Conservation (phyloP, 768 basidiomycete species). For the Cystobasidiopsis lactophilus region DNA sequence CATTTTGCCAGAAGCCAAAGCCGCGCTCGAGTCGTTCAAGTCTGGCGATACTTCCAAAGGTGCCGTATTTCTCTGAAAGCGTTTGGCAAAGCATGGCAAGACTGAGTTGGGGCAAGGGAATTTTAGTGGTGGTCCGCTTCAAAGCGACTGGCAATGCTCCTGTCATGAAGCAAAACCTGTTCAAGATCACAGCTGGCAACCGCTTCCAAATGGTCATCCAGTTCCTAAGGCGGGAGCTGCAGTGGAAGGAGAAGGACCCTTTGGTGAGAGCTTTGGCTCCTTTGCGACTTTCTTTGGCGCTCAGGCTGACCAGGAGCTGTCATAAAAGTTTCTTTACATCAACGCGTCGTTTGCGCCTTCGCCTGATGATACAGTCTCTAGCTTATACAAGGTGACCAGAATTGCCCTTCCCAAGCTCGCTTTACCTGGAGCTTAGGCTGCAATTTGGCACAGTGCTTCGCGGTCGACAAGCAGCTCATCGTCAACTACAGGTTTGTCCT, state of each 20-base stretch:
- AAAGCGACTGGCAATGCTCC: constrained; percentile 94
- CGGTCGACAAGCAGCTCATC: constrained; percentile 69
- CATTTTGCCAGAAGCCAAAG: background rate
- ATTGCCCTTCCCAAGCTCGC: background rate
- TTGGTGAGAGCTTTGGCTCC: constrained; percentile 34
- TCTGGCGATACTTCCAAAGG: constrained; percentile 24
- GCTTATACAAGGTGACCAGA: constrained; percentile 55
- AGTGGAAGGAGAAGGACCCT: constrained; percentile 66
- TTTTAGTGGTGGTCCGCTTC: constrained; percentile 92
- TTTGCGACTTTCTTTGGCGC: too few relatives aligned
- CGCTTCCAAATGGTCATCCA: constrained; percentile 87
- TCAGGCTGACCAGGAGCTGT: background rate
- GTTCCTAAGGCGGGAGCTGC: constrained; percentile 69
- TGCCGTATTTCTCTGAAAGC: too few relatives aligned
- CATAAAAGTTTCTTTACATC: constrained; percentile 32
- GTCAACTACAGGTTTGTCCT: constrained; percentile 68
- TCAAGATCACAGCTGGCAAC: constrained; percentile 87
- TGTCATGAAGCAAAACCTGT: constrained; percentile 97
- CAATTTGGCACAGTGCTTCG: constrained; percentile 41
- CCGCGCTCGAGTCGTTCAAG: constrained; percentile 8
- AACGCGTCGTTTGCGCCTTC: constrained; percentile 62
- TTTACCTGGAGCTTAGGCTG: background rate
- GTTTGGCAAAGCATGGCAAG: too few relatives aligned
- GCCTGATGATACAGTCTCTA: constrained; percentile 58
- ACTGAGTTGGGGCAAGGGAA: too few relatives aligned